Percentiles rank a stretch among this genome's conserved stretches.
Evolutionary conservation across 257 asterid species (phyloP).

Genomic region (Solanum dulcamara): DNA sequence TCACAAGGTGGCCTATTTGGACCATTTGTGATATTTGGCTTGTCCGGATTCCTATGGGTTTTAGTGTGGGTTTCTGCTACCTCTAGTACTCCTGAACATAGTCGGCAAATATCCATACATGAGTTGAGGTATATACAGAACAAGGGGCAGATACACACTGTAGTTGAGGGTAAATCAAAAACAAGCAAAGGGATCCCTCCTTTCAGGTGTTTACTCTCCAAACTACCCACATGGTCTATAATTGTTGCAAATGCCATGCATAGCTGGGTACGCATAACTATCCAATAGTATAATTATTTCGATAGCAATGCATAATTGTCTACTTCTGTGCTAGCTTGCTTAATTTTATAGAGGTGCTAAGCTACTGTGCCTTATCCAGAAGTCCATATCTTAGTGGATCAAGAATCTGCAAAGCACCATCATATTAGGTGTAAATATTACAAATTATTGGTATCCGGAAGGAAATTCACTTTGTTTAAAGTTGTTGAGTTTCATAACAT

Average conservation of each 20-base stretch:
- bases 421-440: not conserved
- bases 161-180: slow-evolving; percentile 21
- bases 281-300: not conserved
- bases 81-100: slow-evolving; percentile 70
- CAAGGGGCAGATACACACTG: slow-evolving; percentile 23
- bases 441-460: not conserved
- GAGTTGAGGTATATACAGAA: slow-evolving; percentile 76
- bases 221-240: slow-evolving; percentile 90
- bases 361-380: not conserved
- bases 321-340: not conserved
- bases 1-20: slow-evolving; percentile 85
- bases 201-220: slow-evolving; percentile 73
- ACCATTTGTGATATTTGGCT: slow-evolving; percentile 90
- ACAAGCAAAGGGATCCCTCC: slow-evolving; percentile 63
- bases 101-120: slow-evolving; percentile 59
- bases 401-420: not conserved
- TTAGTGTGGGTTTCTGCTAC: slow-evolving; percentile 89
- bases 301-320: not conserved
- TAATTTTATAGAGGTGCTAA: not conserved
- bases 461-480: not conserved
- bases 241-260: slow-evolving; percentile 96
- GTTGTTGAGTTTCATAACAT: not conserved
- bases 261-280: slow-evolving; percentile 64
- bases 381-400: not conserved
- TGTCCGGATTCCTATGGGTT: slow-evolving; percentile 87